phyloP scores from a whole-genome alignment of 177 flowering plant species.

The Vitis hybrid region DNA sequence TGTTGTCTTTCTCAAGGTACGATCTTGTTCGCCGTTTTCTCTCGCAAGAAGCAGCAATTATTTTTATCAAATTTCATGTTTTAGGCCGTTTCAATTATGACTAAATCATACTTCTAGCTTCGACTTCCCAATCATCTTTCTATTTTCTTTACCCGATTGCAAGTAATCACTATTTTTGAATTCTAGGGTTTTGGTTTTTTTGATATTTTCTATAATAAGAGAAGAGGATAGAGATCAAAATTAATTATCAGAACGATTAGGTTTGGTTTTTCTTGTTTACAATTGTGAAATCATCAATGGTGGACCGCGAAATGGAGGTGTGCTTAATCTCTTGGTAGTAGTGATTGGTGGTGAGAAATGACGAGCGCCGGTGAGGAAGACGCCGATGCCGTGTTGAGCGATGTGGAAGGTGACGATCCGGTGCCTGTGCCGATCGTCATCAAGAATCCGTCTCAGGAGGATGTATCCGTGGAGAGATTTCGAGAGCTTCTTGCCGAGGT shows the following conservation, averaged over 20 bases:
- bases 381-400: slow-evolving; percentile 74
- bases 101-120: not conserved
- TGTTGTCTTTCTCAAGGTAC: not conserved
- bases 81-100: not conserved
- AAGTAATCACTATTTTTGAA: not conserved
- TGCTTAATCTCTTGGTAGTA: not conserved
- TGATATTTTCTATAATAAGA: not conserved
- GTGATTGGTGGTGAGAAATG: slow-evolving; percentile 23
- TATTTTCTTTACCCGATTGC: not conserved
- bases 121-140: not conserved
- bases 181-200: slow-evolving; percentile 4
- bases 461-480: slow-evolving; percentile 50
- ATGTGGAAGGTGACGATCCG: slow-evolving; percentile 75
- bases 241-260: not conserved
- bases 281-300: not conserved
- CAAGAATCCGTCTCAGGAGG: slow-evolving; percentile 27
- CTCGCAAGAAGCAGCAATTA: not conserved
- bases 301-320: not conserved
- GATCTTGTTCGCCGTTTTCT: not conserved
- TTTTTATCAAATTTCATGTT: not conserved
- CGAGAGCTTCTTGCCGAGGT: slow-evolving; percentile 65
- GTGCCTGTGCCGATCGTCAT: slow-evolving; percentile 40
- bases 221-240: too few relatives aligned
- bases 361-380: slow-evolving; percentile 58
- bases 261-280: not conserved